Conservation (phyloP, 495 filamentous ascomycete genomes). For the Patellaria atrata region DNA sequence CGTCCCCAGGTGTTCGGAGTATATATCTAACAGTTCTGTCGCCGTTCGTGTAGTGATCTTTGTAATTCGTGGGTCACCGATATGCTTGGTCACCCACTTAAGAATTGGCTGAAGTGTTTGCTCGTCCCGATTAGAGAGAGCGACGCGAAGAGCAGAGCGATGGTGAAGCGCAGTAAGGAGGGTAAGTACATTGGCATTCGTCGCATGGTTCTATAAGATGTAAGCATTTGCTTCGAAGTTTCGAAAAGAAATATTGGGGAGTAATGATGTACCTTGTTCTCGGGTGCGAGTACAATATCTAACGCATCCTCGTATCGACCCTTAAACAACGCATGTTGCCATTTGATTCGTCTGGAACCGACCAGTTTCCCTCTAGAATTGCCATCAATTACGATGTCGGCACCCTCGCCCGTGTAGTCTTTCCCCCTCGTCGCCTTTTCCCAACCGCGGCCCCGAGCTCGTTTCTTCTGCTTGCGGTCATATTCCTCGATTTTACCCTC, state of each 20-base stretch:
- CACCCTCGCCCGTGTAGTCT: slow-evolving; percentile 72
- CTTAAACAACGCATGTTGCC: slow-evolving; percentile 69
- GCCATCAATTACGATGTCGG: slow-evolving; percentile 76
- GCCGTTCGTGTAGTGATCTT: slow-evolving; percentile 63
- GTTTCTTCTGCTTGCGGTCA: slow-evolving; percentile 44
- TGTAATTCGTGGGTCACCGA: slow-evolving; percentile 66
- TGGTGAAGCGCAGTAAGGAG: slow-evolving; percentile 72
- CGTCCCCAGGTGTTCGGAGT: slow-evolving; percentile 63
- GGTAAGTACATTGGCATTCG: slow-evolving; percentile 38
- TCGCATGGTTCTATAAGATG: background rate
- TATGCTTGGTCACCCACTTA: slow-evolving; percentile 64
- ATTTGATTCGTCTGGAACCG: slow-evolving; percentile 36
- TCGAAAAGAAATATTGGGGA: background rate
- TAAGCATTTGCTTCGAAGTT: background rate
- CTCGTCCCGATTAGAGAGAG: slow-evolving; percentile 73
- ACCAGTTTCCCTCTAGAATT: slow-evolving; percentile 35
- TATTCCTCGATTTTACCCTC: slow-evolving; percentile 59
- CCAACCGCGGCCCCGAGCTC: slow-evolving; percentile 48
- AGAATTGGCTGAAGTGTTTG: slow-evolving; percentile 65
- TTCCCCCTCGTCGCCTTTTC: slow-evolving; percentile 58
- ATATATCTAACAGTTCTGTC: slow-evolving; percentile 70
- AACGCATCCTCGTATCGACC: slow-evolving; percentile 64
- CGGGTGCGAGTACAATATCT: slow-evolving; percentile 67
- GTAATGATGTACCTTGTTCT: slow-evolving; percentile 21
- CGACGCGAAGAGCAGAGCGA: slow-evolving; percentile 69